Base-by-base conservation (phyloP, 331 rosid genomes). In the Quercus phellos region DNA sequence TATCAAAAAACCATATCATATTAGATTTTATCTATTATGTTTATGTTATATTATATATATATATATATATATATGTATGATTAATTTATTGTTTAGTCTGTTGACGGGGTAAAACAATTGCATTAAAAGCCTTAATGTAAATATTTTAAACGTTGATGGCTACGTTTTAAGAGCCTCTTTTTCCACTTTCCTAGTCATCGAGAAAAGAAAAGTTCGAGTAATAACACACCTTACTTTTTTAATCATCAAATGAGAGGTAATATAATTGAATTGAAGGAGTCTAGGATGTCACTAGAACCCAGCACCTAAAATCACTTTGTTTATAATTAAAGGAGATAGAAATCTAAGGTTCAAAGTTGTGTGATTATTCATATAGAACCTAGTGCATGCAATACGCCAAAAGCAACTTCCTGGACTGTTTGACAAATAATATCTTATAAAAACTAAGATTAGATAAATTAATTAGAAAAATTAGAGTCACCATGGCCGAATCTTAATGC, bases 131-230 rank as follows among this genome's bases (percentile, higher is more conserved):
- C 60, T 58, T 71, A 46, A 66, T 51, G 55, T 2, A 12, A 73
- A 63, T 51, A 68, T 51, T 29, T n/a, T 43, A 69, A 68, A 76
- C 67, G 74, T 81, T 63, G 83, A 78, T 29, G 21, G 68, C 4
- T 10, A 29, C 64, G 29, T 54, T 72, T 38, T 17, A 61, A 66
- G 73, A 73, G 73, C 12, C 46, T 67, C 4, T 72, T 78, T 81
- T 76, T 78, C 87, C 78, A 61, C 77, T 79, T 72, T 78, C 78
- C 59, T 72, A 73, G 86, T 78, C 83, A 73, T 74, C 19, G 50
- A 54, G 66, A 50, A 60, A 74, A 76, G 42, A 73, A 80, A 73
- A 17, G 35, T 61, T 53, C 19, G 13, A 56, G 69, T 74, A 70
- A 35, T 38, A 67, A 74, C 43, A 59, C 68, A 27, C 38, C 35